phyloP scores from a whole-genome alignment of 345 rosid species.

The Ceriops tagal region DNA sequence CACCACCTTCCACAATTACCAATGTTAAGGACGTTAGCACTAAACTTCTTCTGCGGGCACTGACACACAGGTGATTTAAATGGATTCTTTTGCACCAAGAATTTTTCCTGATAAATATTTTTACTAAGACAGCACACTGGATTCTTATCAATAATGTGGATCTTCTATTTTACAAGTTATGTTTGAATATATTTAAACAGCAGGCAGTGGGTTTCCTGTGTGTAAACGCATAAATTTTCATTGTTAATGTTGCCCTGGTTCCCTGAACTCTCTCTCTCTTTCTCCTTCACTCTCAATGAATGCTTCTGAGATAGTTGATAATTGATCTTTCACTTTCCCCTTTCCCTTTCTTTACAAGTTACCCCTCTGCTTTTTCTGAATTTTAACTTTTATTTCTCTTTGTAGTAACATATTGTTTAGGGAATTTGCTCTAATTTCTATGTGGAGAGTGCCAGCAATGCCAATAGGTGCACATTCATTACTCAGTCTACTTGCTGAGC shows the following conservation, averaged over 20 bases:
- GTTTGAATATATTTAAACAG: background rate
- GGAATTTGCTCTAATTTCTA: slow-evolving; percentile 90
- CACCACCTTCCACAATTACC: slow-evolving; percentile 80
- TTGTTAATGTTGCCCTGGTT: background rate
- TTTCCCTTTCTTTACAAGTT: slow-evolving; percentile 4
- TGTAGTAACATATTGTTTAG: slow-evolving; percentile 85
- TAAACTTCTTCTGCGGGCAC: slow-evolving; percentile 72
- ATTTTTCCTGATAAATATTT: background rate
- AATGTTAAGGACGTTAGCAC: slow-evolving; percentile 60
- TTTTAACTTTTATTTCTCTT: slow-evolving; percentile 17
- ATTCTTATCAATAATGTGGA: background rate
- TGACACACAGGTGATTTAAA: slow-evolving; percentile 69
- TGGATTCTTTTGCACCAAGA: background rate
- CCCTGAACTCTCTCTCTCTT: background rate
- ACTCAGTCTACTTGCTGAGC: slow-evolving; percentile 95
- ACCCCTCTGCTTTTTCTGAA: background rate
- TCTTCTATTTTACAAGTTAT: background rate
- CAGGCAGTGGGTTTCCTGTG: background rate
- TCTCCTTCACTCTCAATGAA: background rate
- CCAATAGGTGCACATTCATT: slow-evolving; percentile 93
- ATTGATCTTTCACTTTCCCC: background rate
- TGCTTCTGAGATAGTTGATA: background rate
- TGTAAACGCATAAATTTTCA: background rate
- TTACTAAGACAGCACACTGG: background rate
- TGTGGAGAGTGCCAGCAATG: slow-evolving; percentile 98